Conservation (phyloP, 768 basidiomycete genomes). For the Russula abietina region DNA sequence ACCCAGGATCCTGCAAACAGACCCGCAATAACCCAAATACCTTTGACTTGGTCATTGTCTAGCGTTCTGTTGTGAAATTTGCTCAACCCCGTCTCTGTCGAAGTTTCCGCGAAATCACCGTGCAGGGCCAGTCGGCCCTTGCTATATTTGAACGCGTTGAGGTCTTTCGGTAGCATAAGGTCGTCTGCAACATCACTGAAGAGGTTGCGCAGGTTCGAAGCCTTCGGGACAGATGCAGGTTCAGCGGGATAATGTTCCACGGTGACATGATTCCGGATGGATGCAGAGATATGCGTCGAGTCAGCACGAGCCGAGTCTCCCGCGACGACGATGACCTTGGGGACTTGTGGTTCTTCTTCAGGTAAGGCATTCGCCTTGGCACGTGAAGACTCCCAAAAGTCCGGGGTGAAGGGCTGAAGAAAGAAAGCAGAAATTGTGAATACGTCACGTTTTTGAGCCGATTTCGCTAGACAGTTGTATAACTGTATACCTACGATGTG, state of each 20-base stretch:
- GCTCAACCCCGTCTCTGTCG: neutral
- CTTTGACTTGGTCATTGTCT: constrained; percentile 41
- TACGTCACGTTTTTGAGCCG: constrained; percentile 9
- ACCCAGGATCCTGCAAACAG: constrained; percentile 46
- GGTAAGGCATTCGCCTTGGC: constrained; percentile 31
- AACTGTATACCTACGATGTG: constrained; percentile 49
- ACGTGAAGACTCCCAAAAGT: constrained; percentile 52
- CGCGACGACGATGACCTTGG: constrained; percentile 48
- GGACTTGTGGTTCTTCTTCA: constrained; percentile 30
- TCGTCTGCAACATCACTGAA: constrained; percentile 37
- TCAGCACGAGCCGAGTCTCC: constrained; percentile 44
- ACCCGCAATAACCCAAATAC: constrained; percentile 45
- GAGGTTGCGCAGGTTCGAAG: constrained; percentile 26
- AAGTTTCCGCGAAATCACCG: constrained; percentile 21
- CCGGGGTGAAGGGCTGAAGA: constrained; percentile 50
- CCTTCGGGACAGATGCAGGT: neutral
- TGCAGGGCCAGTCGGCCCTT: constrained; percentile 13
- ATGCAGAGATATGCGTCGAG: constrained; percentile 40
- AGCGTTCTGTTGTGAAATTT: constrained; percentile 31
- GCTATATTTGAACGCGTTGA: constrained; percentile 1
- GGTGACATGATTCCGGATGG: constrained; percentile 23
- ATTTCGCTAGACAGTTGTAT: constrained; percentile 9
- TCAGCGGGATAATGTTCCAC: constrained; percentile 19
- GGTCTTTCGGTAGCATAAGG: constrained; percentile 32
- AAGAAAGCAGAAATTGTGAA: too few relatives aligned